Conservation (phyloP, 768 basidiomycete genomes). For the Guyanaporus albipodus region DNA sequence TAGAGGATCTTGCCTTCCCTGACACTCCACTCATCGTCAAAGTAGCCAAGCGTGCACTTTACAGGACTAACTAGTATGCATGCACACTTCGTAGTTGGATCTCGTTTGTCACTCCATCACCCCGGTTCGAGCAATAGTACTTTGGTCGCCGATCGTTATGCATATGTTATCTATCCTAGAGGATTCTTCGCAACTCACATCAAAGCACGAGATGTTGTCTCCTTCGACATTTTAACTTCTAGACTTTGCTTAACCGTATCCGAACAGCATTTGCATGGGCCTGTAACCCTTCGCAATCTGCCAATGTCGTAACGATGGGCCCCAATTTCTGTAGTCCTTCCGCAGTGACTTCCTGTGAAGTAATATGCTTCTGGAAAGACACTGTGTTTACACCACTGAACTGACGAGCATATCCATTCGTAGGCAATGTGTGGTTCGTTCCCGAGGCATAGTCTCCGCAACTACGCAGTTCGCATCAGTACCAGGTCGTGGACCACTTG, state of each 20-base stretch:
- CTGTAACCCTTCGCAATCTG: constrained; percentile 91
- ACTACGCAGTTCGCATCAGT: constrained; percentile 38
- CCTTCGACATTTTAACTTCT: background rate
- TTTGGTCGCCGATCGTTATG: constrained; percentile 4
- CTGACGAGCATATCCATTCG: constrained; percentile 94
- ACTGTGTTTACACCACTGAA: constrained; percentile 97
- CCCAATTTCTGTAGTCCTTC: constrained; percentile 77
- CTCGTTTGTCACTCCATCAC: constrained; percentile 11
- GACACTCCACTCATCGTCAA: constrained; percentile 87
- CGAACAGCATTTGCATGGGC: constrained; percentile 97
- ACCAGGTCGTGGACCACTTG: background rate
- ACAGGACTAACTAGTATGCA: constrained; percentile 69
- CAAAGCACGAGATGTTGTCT: background rate
- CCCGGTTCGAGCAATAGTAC: constrained; percentile 15
- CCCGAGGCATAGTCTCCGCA: constrained; percentile 99
- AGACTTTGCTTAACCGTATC: constrained; percentile 52
- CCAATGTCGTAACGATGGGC: constrained; percentile 82
- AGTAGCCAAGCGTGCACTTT: constrained; percentile 91
- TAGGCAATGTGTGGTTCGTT: constrained; percentile 97
- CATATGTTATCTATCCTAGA: constrained; percentile 14
- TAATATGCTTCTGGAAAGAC: constrained; percentile 99
- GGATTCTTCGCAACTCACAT: constrained; percentile 4
- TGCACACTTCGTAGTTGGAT: constrained; percentile 9
- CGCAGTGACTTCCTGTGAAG: constrained; percentile 86
- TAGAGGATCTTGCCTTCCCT: constrained; percentile 92